Evolutionary conservation across 2,329 filamentous ascomycete genomes (phyloP).

Genomic region (Trichoderma asperellum): DNA sequence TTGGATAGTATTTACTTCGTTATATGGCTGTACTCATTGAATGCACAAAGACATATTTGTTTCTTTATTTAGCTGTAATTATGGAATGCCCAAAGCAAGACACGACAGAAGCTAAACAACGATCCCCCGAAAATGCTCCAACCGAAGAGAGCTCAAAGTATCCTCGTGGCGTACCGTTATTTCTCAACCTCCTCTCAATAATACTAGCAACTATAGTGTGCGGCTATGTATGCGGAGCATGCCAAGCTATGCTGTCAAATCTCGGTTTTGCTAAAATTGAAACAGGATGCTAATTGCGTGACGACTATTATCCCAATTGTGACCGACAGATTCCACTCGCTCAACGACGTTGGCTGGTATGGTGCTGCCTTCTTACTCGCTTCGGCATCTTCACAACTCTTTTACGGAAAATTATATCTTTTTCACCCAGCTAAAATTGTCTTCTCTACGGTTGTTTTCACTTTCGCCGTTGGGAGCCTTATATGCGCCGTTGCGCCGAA

Average conservation of each 20-base stretch:
- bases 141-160: background rate
- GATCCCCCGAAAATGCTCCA: background rate
- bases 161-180: slow-evolving; percentile 2
- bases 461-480: background rate
- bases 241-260: background rate
- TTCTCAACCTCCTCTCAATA: slow-evolving; percentile 14
- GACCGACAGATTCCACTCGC: slow-evolving; percentile 1
- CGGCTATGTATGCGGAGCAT: slow-evolving; percentile 1
- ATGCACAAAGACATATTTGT: background rate
- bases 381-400: slow-evolving; percentile 4
- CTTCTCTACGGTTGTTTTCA: background rate
- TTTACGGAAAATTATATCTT: slow-evolving; percentile 1
- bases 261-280: background rate
- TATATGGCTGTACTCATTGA: background rate
- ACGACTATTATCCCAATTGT: slow-evolving; percentile 3
- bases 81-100: background rate
- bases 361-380: slow-evolving; percentile 1
- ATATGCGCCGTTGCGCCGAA: slow-evolving; percentile 18
- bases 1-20: background rate
- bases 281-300: background rate
- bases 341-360: slow-evolving; percentile 13
- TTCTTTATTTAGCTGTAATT: background rate
- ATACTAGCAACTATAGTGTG: slow-evolving; percentile 8
- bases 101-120: background rate
- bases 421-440: background rate